Conservation (phyloP, 1,284 basidiomycete species). For the Apiotrichum veenhuisii region DNA sequence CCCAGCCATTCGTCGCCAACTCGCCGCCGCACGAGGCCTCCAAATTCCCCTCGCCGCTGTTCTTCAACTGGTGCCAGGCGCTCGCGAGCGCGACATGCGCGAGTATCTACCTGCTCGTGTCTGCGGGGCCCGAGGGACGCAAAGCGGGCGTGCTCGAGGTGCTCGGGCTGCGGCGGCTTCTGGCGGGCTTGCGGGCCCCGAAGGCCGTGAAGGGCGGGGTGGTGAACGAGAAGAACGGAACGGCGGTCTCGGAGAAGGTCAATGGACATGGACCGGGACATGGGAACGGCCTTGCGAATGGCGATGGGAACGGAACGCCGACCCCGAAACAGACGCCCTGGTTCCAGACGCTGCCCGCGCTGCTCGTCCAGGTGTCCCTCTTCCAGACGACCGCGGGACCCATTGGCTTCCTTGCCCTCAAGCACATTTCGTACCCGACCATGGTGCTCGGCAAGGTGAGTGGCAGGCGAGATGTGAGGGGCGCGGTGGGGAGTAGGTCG, state of each 20-base stretch:
- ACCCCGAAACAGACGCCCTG: slow-evolving; percentile 15
- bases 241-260: neutral
- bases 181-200: neutral
- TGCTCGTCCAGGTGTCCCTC: slow-evolving; percentile 74
- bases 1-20: slow-evolving; percentile 71
- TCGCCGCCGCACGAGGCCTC: slow-evolving; percentile 45
- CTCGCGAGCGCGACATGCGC: slow-evolving; percentile 74
- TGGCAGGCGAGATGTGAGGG: neutral
- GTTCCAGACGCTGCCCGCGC: slow-evolving; percentile 44
- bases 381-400: slow-evolving; percentile 90
- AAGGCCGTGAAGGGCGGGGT: slow-evolving; percentile 3
- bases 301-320: slow-evolving; percentile 13
- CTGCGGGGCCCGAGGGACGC: slow-evolving; percentile 22
- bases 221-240: slow-evolving; percentile 35
- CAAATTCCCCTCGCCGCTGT: slow-evolving; percentile 81
- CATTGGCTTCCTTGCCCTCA: slow-evolving; percentile 89
- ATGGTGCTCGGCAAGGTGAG: slow-evolving; percentile 87
- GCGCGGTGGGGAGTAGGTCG: too few relatives aligned
- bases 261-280: neutral
- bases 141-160: slow-evolving; percentile 14
- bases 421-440: slow-evolving; percentile 96
- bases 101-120: slow-evolving; percentile 68
- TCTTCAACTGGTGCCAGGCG: slow-evolving; percentile 84
- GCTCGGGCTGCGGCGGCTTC: slow-evolving; percentile 28
- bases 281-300: neutral